phyloP scores from a whole-genome alignment of 2,329 filamentous ascomycete species.

The Mariannaea sp. region DNA sequence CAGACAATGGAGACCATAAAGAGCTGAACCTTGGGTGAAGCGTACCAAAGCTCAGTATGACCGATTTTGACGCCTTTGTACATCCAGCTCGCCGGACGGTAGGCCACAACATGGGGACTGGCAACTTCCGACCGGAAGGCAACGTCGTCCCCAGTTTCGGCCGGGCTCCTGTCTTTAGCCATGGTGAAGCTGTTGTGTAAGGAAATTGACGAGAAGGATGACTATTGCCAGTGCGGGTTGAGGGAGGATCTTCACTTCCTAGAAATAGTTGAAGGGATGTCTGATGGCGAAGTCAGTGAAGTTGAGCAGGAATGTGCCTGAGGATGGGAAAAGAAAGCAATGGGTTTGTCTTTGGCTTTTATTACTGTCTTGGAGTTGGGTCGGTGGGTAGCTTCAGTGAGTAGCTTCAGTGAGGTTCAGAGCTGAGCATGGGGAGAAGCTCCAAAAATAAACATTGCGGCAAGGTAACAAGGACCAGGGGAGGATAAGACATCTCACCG shows the following conservation, averaged over 20 bases:
- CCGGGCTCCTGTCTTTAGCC: slow-evolving; percentile 36
- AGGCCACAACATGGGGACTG: slow-evolving; percentile 11
- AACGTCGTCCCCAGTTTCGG: slow-evolving; percentile 19
- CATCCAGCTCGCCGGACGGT: slow-evolving; percentile 64
- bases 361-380: slow-evolving; percentile 1
- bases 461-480: slow-evolving; percentile 1
- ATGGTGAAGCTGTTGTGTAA: slow-evolving; percentile 24
- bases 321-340: background rate
- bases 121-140: slow-evolving; percentile 26
- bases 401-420: background rate
- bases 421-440: slow-evolving; percentile 19
- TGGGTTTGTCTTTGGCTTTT: slow-evolving; percentile 7
- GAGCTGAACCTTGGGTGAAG: slow-evolving; percentile 74
- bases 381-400: slow-evolving; percentile 18
- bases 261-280: background rate
- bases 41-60: slow-evolving; percentile 66
- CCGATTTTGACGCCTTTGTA: slow-evolving; percentile 66
- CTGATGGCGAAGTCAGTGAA: background rate
- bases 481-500: background rate
- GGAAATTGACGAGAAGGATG: background rate
- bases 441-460: slow-evolving; percentile 31
- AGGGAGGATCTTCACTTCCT: slow-evolving; percentile 1
- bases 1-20: slow-evolving; percentile 63
- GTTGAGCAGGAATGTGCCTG: slow-evolving; percentile 8
- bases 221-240: slow-evolving; percentile 1